phyloP scores from a whole-genome alignment of 2,329 filamentous ascomycete genomes.

The Trichoderma sp. region DNA sequence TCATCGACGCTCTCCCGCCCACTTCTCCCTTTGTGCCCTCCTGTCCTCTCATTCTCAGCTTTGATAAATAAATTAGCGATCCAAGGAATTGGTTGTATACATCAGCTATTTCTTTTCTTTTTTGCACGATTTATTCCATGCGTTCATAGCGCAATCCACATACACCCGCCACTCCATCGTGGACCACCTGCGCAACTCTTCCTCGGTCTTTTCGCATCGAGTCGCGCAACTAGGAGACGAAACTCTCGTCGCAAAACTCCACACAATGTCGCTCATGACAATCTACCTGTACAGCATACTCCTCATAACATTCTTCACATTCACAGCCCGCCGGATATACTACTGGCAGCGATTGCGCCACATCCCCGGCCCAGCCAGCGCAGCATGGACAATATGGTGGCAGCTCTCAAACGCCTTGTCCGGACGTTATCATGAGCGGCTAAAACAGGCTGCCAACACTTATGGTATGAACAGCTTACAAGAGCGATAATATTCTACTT shows the following conservation, averaged over 20 bases:
- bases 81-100: not conserved
- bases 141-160: not conserved
- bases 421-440: slow-evolving; percentile 34
- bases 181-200: not conserved
- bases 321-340: slow-evolving; percentile 20
- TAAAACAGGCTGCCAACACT: slow-evolving; percentile 32
- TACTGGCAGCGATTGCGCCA: slow-evolving; percentile 35
- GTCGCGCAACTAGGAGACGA: not conserved
- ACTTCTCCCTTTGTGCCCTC: not conserved
- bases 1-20: not conserved
- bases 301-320: not conserved
- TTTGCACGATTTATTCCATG: not conserved
- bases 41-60: not conserved
- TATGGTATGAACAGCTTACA: slow-evolving; percentile 29
- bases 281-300: not conserved
- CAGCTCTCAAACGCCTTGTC: slow-evolving; percentile 34
- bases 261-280: not conserved
- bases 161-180: not conserved
- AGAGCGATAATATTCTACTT: no score
- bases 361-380: slow-evolving; percentile 33
- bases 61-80: not conserved
- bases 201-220: not conserved
- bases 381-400: slow-evolving; percentile 37
- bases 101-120: not conserved
- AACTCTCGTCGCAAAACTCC: not conserved